phyloP scores from a whole-genome alignment of 2,329 filamentous ascomycete genomes.

The Cytospora schulzeri region DNA sequence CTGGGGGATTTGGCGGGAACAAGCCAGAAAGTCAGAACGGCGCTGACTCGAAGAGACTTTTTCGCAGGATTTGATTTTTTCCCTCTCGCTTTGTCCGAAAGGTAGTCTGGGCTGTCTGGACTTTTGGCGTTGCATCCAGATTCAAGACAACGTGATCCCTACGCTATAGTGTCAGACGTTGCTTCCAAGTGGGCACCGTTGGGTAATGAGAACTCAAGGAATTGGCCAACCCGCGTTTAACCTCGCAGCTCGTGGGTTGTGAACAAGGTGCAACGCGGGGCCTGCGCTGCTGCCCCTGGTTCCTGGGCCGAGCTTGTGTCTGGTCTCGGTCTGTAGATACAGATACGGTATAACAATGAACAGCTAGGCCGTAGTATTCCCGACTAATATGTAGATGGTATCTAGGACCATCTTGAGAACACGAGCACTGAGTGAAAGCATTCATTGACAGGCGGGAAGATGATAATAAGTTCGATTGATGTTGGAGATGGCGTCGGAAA shows the following conservation, averaged over 20 bases:
- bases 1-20: background rate
- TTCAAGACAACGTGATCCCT: conserved; percentile 12
- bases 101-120: background rate
- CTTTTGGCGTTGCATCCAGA: background rate
- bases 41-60: conserved; percentile 22
- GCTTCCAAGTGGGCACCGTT: conserved; percentile 17
- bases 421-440: background rate
- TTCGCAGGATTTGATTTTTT: conserved; percentile 13
- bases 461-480: background rate
- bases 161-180: conserved; percentile 7
- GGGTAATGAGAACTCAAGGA: conserved; percentile 18
- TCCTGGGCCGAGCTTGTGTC: background rate
- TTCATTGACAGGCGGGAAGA: background rate
- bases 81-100: conserved; percentile 1
- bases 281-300: background rate
- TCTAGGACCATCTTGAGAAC: background rate
- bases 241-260: conserved; percentile 17
- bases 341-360: background rate
- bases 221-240: conserved; percentile 22
- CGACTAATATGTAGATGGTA: background rate
- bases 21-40: background rate
- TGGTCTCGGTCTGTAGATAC: background rate
- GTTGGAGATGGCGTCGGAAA: background rate
- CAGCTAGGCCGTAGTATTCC: background rate
- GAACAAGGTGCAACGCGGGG: no score